Evolutionary conservation across 108 stramenopile species (phyloP).

Genomic region (Skeletonema costatum): DNA sequence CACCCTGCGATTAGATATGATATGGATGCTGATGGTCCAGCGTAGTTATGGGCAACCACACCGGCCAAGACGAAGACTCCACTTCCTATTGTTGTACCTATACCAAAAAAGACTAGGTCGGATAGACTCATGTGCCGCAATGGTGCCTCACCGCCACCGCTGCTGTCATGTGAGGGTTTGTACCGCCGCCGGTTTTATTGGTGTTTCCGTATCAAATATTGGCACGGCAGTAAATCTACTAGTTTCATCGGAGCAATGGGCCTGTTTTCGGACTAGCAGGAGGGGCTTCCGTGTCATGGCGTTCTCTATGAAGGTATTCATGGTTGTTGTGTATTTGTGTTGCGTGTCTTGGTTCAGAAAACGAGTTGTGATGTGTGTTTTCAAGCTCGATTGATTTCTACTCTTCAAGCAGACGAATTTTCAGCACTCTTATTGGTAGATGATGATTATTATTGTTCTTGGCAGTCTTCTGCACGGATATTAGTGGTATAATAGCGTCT

Average conservation of each 20-base stretch:
- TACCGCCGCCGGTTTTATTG: background rate
- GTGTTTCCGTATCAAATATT: slow-evolving; percentile 1
- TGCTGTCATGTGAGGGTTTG: background rate
- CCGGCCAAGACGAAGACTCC: slow-evolving; percentile 93
- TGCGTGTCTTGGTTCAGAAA: too few relatives aligned
- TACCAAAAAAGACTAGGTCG: slow-evolving; percentile 87
- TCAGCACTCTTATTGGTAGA: too few relatives aligned
- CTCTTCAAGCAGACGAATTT: too few relatives aligned
- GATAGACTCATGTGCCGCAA: slow-evolving; percentile 60
- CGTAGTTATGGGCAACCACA: slow-evolving; percentile 70
- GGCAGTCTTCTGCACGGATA: too few relatives aligned
- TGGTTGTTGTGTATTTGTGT: background rate
- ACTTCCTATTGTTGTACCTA: slow-evolving; percentile 81
- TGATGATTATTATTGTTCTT: too few relatives aligned
- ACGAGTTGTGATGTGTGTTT: too few relatives aligned
- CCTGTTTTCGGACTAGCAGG: slow-evolving; percentile 17
- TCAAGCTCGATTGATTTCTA: too few relatives aligned
- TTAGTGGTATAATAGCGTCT: too few relatives aligned
- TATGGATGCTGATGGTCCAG: slow-evolving; percentile 78
- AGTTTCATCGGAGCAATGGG: slow-evolving; percentile 17
- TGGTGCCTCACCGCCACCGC: background rate
- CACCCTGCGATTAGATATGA: slow-evolving; percentile 74
- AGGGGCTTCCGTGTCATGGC: slow-evolving; percentile 23
- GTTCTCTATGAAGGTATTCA: slow-evolving; percentile 7
- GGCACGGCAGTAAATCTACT: background rate